Conservation (phyloP, 805 yeast genomes). For the Ogataea trehalophila region DNA sequence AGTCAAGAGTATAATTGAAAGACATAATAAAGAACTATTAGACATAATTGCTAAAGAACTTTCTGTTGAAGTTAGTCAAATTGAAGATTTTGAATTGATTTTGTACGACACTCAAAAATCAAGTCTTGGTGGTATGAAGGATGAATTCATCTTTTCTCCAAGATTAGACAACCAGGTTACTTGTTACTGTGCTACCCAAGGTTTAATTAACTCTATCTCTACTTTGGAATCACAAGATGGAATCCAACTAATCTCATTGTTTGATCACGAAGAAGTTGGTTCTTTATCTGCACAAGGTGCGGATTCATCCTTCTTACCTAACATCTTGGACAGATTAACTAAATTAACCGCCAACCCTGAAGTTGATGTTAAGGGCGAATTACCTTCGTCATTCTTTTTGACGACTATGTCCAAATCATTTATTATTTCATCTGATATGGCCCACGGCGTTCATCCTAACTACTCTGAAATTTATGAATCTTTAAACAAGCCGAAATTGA, state of each 20-base stretch:
- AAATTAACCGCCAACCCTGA: constrained; percentile 36
- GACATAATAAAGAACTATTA: constrained; percentile 74
- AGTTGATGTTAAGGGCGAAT: constrained; percentile 30
- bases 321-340: constrained; percentile 66
- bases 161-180: constrained; percentile 88
- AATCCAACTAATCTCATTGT: constrained; percentile 71
- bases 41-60: constrained; percentile 65
- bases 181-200: constrained; percentile 75
- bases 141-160: constrained; percentile 89
- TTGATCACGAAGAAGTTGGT: constrained; percentile 96
- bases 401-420: constrained; percentile 74
- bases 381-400: constrained; percentile 36
- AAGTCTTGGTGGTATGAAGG: constrained; percentile 78
- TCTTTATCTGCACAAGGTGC: constrained; percentile 96
- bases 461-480: constrained; percentile 72
- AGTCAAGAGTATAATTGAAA: constrained; percentile 55
- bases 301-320: constrained; percentile 83
- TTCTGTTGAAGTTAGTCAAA: constrained; percentile 43
- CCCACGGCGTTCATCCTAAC: constrained; percentile 96
- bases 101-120: constrained; percentile 83
- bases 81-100: constrained; percentile 87
- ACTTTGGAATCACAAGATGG: constrained; percentile 44
- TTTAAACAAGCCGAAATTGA: constrained; percentile 73
- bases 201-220: constrained; percentile 45
- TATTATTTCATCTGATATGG: constrained; percentile 89